Evolutionary conservation across 2,329 filamentous ascomycete genomes (phyloP), one percentile per base, ranked within the genome.

Genomic region (Tolypocladium amazonense): DNA sequence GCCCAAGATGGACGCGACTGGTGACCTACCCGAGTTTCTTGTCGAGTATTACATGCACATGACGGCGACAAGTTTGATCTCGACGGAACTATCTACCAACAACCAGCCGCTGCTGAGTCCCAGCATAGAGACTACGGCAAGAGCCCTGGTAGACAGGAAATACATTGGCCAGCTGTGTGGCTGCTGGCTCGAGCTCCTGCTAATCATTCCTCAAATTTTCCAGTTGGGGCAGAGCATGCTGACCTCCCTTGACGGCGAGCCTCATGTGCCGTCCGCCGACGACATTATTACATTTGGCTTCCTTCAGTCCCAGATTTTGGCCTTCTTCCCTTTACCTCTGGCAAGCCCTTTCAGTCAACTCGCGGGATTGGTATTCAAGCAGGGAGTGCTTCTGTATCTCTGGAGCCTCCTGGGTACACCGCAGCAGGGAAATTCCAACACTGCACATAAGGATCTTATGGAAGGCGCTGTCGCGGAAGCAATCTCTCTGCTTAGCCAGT

Each of bases 21-120:
- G 71, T 15, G 71, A 76, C 12, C 62, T 80, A 3, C 72, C 73
- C 35, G 73, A 77, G 35, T 79, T 79, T 56, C 71, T 80, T 3
- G 72, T 79, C 54, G 78, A 80, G 65, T 79, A 79, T 45, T 79
- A 78, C 61, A 73, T 77, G 61, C 77, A 80, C 65, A 78, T 76
- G 54, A 73, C 75, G 4, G 72, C 75, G 4, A 72, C 76, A 8
- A 79, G 76, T 64, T 78, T 79, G 72, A 76, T 80, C 53, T 77
- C 77, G 0, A 74, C 77, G 38, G 61, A 75, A 54, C 65, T 68
- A 0, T 64, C 67, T n/a, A 64, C 70, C 39, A 65, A 62, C 20
- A 66, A 66, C 0, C 68, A 72, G n/a, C 63, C 69, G 0, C 65
- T 73, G 4, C 64, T 74, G 15, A 72, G 68, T 52, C 67, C 67